A percentile compares a stretch with the other conserved stretches of the same genome.
Evolutionary conservation across 2,329 filamentous ascomycete species (phyloP).

Genomic region (Fusarium globosum): DNA sequence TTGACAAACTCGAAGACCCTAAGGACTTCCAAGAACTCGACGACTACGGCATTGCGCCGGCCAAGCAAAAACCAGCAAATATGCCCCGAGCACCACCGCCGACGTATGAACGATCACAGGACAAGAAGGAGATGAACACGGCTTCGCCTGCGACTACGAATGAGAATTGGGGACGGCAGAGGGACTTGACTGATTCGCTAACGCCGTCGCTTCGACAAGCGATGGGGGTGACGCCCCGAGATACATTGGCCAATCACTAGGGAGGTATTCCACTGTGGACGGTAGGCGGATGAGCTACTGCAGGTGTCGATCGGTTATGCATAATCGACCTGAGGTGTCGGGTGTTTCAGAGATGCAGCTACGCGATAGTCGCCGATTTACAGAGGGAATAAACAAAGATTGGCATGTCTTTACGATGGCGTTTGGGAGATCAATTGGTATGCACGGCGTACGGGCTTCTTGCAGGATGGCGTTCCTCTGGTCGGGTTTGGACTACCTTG

Average conservation of each 20-base stretch:
- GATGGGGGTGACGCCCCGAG: conserved; percentile 35
- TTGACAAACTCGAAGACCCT: conserved; percentile 38
- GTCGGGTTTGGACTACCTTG: background rate
- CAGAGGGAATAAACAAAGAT: background rate
- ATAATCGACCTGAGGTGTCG: background rate
- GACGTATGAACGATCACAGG: conserved; percentile 20
- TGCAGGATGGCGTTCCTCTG: conserved; percentile 13
- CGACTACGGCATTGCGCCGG: conserved; percentile 39
- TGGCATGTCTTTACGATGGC: conserved; percentile 22
- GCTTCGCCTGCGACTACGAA: background rate
- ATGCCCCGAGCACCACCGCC: conserved; percentile 36
- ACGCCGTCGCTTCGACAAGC: conserved; percentile 41
- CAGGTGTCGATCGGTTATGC: conserved; percentile 29
- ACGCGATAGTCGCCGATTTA: background rate
- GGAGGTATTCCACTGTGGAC: background rate
- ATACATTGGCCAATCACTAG: conserved; percentile 33
- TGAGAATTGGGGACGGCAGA: conserved; percentile 7
- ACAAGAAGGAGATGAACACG: conserved; percentile 2
- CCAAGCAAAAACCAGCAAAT: background rate
- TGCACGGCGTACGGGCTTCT: conserved; percentile 16
- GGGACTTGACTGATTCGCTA: conserved; percentile 39
- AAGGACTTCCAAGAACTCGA: conserved; percentile 44
- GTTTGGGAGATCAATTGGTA: conserved; percentile 1
- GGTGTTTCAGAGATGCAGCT: conserved; percentile 15
- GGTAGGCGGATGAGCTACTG: conserved; percentile 13